phyloP scores from a whole-genome alignment of 768 basidiomycete species.

The Coprinopsis sp. region DNA sequence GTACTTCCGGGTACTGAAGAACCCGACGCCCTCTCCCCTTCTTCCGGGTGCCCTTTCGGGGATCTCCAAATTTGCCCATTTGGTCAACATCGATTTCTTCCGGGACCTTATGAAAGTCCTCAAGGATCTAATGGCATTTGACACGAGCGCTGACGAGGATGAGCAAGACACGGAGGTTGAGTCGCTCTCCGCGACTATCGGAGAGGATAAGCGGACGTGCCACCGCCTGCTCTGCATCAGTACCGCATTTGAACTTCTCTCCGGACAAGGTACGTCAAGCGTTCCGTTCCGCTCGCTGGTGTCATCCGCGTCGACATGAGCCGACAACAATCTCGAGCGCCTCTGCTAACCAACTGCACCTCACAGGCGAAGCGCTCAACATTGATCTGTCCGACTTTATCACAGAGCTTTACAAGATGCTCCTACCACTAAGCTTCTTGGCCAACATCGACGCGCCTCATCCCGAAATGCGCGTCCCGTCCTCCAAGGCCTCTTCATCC shows the following conservation, averaged over 20 bases:
- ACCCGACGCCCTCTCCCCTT: slow-evolving; percentile 69
- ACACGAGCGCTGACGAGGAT: slow-evolving; percentile 36
- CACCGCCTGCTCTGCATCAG: slow-evolving; percentile 80
- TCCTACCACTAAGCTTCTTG: slow-evolving; percentile 68
- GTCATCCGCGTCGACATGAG: not conserved
- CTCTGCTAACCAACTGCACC: slow-evolving; percentile 9
- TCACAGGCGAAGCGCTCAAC: slow-evolving; percentile 89
- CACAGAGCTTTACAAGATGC: slow-evolving; percentile 74
- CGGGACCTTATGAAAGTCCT: slow-evolving; percentile 87
- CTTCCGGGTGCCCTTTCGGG: slow-evolving; percentile 87
- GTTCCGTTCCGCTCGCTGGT: not conserved
- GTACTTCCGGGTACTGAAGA: slow-evolving; percentile 95
- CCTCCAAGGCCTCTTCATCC: too few species aligned
- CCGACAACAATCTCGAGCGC: not conserved
- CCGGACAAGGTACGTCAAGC: slow-evolving; percentile 74
- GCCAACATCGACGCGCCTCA: slow-evolving; percentile 56
- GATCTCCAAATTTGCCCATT: slow-evolving; percentile 88
- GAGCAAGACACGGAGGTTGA: slow-evolving; percentile 21
- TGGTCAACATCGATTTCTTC: slow-evolving; percentile 99
- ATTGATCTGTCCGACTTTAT: slow-evolving; percentile 92
- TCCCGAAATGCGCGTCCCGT: slow-evolving; percentile 7
- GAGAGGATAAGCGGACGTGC: slow-evolving; percentile 37
- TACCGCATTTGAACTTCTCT: slow-evolving; percentile 95
- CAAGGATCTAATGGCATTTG: slow-evolving; percentile 69
- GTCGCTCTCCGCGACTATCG: slow-evolving; percentile 7